Base-by-base conservation (phyloP, 2,329 filamentous ascomycete species). In the Pseudogymnoascus pannorum region DNA sequence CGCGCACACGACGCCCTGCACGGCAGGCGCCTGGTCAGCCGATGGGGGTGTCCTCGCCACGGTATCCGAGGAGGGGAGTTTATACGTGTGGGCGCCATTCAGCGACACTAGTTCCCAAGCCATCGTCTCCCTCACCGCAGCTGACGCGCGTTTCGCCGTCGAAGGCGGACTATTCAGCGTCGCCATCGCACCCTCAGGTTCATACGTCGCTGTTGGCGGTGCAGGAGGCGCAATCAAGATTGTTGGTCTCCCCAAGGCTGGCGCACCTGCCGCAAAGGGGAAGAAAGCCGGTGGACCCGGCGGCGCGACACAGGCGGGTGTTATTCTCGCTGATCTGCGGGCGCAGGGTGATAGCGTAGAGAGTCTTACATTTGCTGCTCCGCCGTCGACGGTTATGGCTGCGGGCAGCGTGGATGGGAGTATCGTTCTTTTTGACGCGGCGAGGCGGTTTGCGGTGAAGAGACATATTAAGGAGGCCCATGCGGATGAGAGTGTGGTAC, bases 71-170 rank as follows among this genome's bases (percentile, higher is more conserved):
- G 93, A 97, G 74, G 83, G 86, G 62, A 92, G 87, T 68, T 81
- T 99, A 62, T 93, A 92, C 73, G 92, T 96, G 22, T 97, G 91
- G 85, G 94, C 97, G 71, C 88, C 92, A 12, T 96, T 92, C 76
- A 78, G 81, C 22, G 78, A 79, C 2, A 77, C 79, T 4, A 79
- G 81, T 22, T 78, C 80, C 12, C 84, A 86, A 66, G 79, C 90
- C 0, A 86, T 92, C 11, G 84, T 97, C 5, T 86, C 85, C 0
- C 79, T 97, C 51, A 96, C 89, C 1, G 82, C 81, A 0, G 81
- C 85, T 12, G 94, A 99, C 75, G 90, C 96, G 77, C 87, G 94
- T 54, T 99, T 99, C 77, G 86, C 85, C 31, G 89, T 97, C 58
- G 90, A 96, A 62, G 94, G 93, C 22, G 94, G 94, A 0, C 79